A percentile compares a stretch with the other conserved stretches of the same genome.
These are phyloP conservation scores for Thuidium tamariscinum DNA, from an alignment of 225 moss, liverwort and hornwort genomes.

Conservation along the genomic window DNA sequence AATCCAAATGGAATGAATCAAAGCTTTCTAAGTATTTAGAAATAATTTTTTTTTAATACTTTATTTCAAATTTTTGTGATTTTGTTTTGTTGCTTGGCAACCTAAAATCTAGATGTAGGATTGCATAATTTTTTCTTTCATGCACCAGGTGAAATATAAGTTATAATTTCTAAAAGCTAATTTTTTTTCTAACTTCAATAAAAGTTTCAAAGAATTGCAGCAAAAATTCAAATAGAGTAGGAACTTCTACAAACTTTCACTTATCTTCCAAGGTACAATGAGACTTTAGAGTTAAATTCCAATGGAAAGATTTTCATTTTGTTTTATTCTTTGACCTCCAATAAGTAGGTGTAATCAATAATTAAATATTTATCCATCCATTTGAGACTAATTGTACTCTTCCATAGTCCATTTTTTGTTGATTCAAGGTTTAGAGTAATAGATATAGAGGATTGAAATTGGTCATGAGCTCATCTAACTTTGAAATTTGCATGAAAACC, in stretches of 20 bases:
- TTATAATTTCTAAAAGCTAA: not conserved
- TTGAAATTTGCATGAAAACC: not conserved
- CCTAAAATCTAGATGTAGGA: no score
- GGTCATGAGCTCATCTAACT: not conserved
- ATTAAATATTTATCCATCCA: not conserved
- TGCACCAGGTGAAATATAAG: not conserved
- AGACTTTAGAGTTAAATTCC: no score
- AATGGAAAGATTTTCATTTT: not conserved
- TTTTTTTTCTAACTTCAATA: not conserved
- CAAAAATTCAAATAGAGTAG: no score
- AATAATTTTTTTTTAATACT: not conserved
- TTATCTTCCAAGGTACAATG: no score
- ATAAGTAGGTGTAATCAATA: not conserved
- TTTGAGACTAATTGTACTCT: not conserved
- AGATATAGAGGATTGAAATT: not conserved
- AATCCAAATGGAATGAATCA: not conserved
- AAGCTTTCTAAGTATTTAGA: not conserved
- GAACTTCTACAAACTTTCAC: no score
- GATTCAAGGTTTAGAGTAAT: not conserved
- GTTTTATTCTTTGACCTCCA: not conserved
- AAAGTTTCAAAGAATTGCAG: no score
- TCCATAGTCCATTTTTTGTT: not conserved
- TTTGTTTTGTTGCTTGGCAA: not conserved
- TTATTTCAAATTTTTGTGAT: not conserved
- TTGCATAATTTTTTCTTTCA: no score